Percentiles rank a stretch among this genome's conserved stretches.
phyloP scores from a whole-genome alignment of 2,329 filamentous ascomycete genomes.

The Talaromyces sp. region DNA sequence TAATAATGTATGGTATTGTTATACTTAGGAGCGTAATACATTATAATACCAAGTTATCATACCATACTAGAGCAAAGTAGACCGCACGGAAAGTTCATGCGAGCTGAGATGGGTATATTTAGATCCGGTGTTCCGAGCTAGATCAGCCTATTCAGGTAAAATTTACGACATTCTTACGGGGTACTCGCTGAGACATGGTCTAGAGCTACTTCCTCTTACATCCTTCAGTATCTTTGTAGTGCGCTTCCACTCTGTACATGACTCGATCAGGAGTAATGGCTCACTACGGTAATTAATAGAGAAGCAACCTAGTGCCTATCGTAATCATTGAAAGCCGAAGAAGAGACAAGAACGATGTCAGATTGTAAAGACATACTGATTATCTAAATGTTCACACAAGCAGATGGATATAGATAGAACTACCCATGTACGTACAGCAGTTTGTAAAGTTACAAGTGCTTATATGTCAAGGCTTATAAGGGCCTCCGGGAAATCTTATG shows the following conservation, averaged over 20 bases:
- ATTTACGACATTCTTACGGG: not conserved
- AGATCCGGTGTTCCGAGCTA: not conserved
- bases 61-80: not conserved
- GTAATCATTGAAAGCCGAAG: not conserved
- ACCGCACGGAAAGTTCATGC: not conserved
- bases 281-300: not conserved
- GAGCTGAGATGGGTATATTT: not conserved
- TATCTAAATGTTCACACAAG: not conserved
- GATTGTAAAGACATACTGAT: not conserved
- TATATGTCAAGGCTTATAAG: not conserved
- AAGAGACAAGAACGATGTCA: not conserved
- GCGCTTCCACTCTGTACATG: not conserved
- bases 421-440: not conserved
- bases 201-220: not conserved
- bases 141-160: not conserved
- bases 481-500: not conserved
- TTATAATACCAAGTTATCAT: not conserved
- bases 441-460: not conserved
- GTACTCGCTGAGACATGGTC: not conserved
- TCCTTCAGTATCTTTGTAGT: not conserved
- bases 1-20: not conserved
- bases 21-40: not conserved
- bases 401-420: not conserved
- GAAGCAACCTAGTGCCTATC: not conserved
- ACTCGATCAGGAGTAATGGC: not conserved